phyloP scores from a whole-genome alignment of 2,329 filamentous ascomycete species.

The Aspergillus arachidicola region DNA sequence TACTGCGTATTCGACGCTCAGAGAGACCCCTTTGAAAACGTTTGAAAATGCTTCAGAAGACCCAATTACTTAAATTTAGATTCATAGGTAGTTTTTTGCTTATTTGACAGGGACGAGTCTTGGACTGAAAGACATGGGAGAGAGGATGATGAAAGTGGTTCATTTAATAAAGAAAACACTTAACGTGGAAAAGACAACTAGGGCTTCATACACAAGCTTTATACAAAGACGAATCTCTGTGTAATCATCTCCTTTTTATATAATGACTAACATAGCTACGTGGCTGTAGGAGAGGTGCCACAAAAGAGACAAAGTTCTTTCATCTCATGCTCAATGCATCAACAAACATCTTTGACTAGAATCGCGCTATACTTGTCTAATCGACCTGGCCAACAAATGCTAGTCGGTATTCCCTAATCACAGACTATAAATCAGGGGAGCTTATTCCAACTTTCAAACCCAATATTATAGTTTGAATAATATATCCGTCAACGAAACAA shows the following conservation, averaged over 20 bases:
- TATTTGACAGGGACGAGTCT: neutral
- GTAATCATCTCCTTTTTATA: neutral
- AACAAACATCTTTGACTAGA: neutral
- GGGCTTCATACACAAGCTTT: neutral
- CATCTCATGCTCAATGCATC: neutral
- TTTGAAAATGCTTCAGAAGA: neutral
- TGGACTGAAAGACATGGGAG: neutral
- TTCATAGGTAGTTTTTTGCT: neutral
- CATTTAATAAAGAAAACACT: no score
- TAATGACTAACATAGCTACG: neutral
- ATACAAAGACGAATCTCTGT: neutral
- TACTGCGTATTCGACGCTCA: no score
- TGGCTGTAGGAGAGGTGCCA: neutral
- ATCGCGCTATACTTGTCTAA: neutral
- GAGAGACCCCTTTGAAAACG: no score
- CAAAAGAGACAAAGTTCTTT: neutral
- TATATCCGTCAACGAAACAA: neutral
- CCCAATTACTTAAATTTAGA: neutral
- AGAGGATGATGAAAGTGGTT: no score
- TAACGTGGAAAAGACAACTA: no score
- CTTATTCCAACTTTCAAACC: neutral
- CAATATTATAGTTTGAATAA: neutral
- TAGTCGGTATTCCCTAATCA: neutral
- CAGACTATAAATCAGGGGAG: neutral
- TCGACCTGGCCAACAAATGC: neutral